phyloP scores from a whole-genome alignment of 2,329 filamentous ascomycete genomes.

The Talaromyces sp. region DNA sequence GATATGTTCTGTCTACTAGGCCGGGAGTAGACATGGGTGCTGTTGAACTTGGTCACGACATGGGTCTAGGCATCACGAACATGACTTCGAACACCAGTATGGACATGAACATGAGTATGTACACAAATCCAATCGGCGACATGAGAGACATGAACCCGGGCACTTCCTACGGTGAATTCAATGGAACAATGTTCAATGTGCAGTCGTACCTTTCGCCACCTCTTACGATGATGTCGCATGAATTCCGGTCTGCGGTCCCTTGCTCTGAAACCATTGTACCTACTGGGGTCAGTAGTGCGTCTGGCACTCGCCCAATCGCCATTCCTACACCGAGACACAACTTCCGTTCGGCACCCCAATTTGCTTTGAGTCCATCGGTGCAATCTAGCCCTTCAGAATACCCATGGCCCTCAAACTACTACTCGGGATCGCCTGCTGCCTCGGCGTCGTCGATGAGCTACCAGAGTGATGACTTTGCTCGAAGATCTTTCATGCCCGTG shows the following conservation, averaged over 20 bases:
- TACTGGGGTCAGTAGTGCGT: not conserved
- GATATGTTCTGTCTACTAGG: not conserved
- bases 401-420: not conserved
- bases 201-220: not conserved
- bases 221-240: not conserved
- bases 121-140: not conserved
- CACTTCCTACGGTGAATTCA: not conserved
- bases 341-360: not conserved
- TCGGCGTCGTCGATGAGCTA: not conserved
- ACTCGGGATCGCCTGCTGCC: not conserved
- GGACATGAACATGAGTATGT: not conserved
- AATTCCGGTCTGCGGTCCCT: not conserved
- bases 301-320: not conserved
- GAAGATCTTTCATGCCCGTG: not conserved
- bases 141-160: not conserved
- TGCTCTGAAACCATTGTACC: not conserved
- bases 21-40: not conserved
- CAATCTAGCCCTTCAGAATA: constrained; percentile 1
- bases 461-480: not conserved
- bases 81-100: not conserved
- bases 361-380: not conserved
- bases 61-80: not conserved
- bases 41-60: not conserved
- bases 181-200: not conserved
- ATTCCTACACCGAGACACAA: not conserved